Percentiles rank a stretch among this genome's conserved stretches.
Conservation (phyloP, 2,329 filamentous ascomycete species). For the Sarocladium kiliense region DNA sequence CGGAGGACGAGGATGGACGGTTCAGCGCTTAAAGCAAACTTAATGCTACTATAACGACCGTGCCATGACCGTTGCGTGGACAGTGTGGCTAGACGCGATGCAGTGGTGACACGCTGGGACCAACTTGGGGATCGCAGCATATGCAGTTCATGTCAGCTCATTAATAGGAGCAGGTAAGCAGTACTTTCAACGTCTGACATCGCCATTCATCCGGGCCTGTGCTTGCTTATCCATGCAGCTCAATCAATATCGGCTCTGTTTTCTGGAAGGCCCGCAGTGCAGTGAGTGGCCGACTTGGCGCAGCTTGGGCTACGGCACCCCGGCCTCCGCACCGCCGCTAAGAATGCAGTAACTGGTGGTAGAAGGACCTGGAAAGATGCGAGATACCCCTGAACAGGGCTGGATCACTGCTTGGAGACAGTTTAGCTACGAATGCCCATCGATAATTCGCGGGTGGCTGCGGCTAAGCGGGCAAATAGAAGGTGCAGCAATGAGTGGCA, state of each 20-base stretch:
- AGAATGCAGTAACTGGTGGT: neutral
- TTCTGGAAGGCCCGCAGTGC: neutral
- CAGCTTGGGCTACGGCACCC: neutral
- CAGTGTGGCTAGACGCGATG: neutral
- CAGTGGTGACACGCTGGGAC: neutral
- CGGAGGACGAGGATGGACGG: too few relatives aligned
- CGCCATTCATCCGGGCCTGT: neutral
- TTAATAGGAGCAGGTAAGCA: neutral
- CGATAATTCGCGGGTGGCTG: neutral
- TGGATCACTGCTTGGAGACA: neutral
- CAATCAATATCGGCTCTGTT: neutral
- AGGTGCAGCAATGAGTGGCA: neutral
- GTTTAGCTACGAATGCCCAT: neutral
- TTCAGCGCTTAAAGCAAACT: too few relatives aligned
- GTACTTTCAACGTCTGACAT: neutral
- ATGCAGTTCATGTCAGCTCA: neutral
- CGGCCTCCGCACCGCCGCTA: constrained; percentile 1
- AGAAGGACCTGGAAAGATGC: neutral
- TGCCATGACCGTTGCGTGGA: too few relatives aligned
- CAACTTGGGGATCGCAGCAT: too few relatives aligned
- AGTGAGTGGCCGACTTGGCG: neutral
- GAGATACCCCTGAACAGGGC: neutral
- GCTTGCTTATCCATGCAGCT: neutral
- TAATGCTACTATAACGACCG: too few relatives aligned
- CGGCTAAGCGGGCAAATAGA: neutral